Evolutionary conservation across 2,329 filamentous ascomycete genomes (phyloP).

Genomic region (Hymenoscyphus occultus): DNA sequence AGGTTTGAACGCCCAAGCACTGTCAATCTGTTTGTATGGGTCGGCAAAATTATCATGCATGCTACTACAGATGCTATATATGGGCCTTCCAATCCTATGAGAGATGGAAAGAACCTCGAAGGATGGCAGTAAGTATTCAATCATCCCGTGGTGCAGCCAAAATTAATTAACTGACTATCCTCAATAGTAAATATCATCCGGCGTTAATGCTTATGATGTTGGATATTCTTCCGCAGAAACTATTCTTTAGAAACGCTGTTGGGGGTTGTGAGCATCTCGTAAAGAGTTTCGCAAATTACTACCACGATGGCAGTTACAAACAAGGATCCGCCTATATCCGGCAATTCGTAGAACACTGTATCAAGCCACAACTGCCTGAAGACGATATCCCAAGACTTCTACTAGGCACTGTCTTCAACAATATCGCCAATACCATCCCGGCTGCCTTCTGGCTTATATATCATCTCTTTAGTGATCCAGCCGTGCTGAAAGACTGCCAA

Average conservation of each 20-base stretch:
- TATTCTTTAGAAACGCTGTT: slow-evolving; percentile 1
- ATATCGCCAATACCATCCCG: slow-evolving; percentile 37
- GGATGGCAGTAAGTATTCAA: slow-evolving; percentile 6
- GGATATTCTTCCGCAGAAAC: slow-evolving; percentile 1
- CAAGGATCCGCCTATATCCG: slow-evolving; percentile 5
- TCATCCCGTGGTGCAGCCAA: neutral
- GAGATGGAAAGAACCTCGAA: slow-evolving; percentile 8
- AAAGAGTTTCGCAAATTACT: slow-evolving; percentile 4
- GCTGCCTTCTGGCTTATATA: slow-evolving; percentile 40
- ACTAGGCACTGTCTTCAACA: slow-evolving; percentile 6
- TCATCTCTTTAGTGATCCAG: slow-evolving; percentile 34
- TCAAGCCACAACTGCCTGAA: neutral
- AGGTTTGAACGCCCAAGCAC: slow-evolving; percentile 24
- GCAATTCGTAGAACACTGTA: slow-evolving; percentile 1
- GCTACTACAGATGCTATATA: slow-evolving; percentile 42
- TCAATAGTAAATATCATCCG: neutral
- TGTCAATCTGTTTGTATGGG: slow-evolving; percentile 40
- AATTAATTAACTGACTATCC: neutral
- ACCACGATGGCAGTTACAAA: slow-evolving; percentile 6
- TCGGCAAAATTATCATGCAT: slow-evolving; percentile 38
- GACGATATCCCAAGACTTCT: slow-evolving; percentile 5
- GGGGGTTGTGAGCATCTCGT: slow-evolving; percentile 7
- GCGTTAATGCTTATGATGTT: slow-evolving; percentile 6
- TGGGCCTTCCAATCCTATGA: slow-evolving; percentile 42
- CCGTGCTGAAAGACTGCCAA: slow-evolving; percentile 31